Base-by-base conservation (phyloP, 352 stramenopile species). In the Globisporangium uncinulatum region DNA sequence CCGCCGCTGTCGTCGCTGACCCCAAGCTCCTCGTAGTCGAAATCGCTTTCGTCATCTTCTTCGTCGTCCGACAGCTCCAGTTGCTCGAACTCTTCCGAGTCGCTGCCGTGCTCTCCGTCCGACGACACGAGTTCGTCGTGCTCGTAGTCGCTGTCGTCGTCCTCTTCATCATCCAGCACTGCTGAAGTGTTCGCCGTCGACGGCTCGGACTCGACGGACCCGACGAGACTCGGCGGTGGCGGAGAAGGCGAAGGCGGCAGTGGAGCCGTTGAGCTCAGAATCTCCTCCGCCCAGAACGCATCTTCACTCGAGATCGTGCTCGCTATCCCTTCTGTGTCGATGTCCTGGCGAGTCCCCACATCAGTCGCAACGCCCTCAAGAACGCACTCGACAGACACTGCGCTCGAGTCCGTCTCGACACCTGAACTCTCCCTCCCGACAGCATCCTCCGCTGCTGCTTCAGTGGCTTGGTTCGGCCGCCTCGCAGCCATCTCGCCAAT, bases 71-170 rank as follows among this genome's bases (percentile, higher is more conserved):
- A 84, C 15, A 93, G 64, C 49, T 89, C 83, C 55, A 92, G 65
- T 43, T 83, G 74, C 65, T 92, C 83, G 52, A 87, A 89, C 39
- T 62, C 82, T 8, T 92, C 83, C 0, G 79, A 89, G 42, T 90
- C 79, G 47, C 71, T 87, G n/a, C 75, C 83, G 20, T 46, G 20
- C 19, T 86, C 82, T 14, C 66, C 73, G 9, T 87, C 79, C 0
- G 85, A 92, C 9, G 79, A 88, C 13, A 92, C 54, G 29, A 94
- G 63, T 53, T 92, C 85, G 43, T 94, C 85, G 24, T 82, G 79
- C 56, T 94, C 85, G 61, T 89, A 94, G 32, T 94, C 85, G 56
- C 81, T 92, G 21, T 94, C 85, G 51, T 91, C 80, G 9, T 87
- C 73, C 19, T 81, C 71, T 20, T 81, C 66, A 11, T 65, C 66